A percentile compares a stretch with the other conserved stretches of the same genome.
phyloP scores from a whole-genome alignment of 2,329 filamentous ascomycete genomes.

The Rutstroemia sp. region DNA sequence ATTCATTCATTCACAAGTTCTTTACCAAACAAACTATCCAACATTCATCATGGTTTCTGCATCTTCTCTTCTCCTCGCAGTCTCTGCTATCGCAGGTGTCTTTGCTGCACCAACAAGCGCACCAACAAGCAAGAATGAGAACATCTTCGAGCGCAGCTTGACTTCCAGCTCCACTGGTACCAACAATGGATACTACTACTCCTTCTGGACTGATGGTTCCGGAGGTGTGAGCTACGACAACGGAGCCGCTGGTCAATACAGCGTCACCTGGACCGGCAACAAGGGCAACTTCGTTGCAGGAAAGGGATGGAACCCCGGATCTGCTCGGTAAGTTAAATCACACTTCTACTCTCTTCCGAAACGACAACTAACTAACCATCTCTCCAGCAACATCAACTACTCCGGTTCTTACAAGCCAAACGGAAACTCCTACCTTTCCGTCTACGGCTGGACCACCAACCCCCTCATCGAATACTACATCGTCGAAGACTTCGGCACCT shows the following conservation, averaged over 20 bases:
- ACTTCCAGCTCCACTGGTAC: conserved; percentile 8
- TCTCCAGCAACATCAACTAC: conserved; percentile 33
- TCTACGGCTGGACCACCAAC: conserved; percentile 46
- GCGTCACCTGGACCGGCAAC: conserved; percentile 40
- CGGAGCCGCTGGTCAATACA: conserved; percentile 42
- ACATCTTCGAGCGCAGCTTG: background rate
- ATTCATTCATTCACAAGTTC: background rate
- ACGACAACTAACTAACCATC: background rate
- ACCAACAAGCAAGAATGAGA: background rate
- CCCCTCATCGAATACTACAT: conserved; percentile 40
- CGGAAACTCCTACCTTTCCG: conserved; percentile 43
- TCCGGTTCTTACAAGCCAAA: conserved; percentile 33
- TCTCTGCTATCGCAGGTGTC: conserved; percentile 1
- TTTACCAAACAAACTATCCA: too few relatives aligned
- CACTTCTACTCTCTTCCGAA: background rate
- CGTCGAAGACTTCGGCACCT: conserved; percentile 44
- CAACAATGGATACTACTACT: conserved; percentile 39
- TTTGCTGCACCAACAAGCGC: conserved; percentile 2
- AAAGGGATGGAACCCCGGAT: conserved; percentile 41
- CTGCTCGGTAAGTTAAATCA: conserved; percentile 14
- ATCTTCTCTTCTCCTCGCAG: conserved; percentile 1
- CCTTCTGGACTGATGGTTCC: conserved; percentile 49
- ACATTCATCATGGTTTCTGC: conserved; percentile 3
- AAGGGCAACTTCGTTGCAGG: conserved; percentile 39
- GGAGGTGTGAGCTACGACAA: conserved; percentile 47